A percentile compares a stretch with the other conserved stretches of the same genome.
Evolutionary conservation across 345 rosid genomes (phyloP).

Genomic region (Eucalyptus rudis): DNA sequence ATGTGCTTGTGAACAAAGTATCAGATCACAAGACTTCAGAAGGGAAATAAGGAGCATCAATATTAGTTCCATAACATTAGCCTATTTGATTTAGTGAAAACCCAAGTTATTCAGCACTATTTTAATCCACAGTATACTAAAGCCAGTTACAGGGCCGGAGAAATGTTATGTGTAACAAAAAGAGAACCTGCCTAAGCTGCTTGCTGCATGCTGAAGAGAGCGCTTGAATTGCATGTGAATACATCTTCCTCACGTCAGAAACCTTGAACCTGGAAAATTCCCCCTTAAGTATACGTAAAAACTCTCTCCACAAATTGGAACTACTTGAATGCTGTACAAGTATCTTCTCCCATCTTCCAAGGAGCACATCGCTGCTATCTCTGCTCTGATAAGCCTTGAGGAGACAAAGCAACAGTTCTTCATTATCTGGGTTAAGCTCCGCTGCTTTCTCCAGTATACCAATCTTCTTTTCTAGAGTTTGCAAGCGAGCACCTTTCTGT

Average conservation of each 20-base stretch:
- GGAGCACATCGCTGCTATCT: slow-evolving; percentile 61
- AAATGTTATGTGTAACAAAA: background rate
- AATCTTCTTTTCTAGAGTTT: slow-evolving; percentile 88
- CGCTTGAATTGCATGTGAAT: slow-evolving; percentile 84
- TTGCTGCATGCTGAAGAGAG: slow-evolving; percentile 61
- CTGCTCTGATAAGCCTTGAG: slow-evolving; percentile 75
- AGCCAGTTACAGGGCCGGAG: background rate
- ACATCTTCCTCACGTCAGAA: slow-evolving; percentile 78
- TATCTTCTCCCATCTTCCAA: slow-evolving; percentile 77
- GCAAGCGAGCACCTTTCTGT: slow-evolving; percentile 79
- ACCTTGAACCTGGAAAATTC: slow-evolving; percentile 94
- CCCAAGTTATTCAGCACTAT: background rate
- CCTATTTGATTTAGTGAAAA: background rate
- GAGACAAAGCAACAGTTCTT: slow-evolving; percentile 65
- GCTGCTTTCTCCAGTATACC: slow-evolving; percentile 86
- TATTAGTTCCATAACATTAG: background rate
- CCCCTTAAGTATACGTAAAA: slow-evolving; percentile 63
- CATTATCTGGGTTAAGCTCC: slow-evolving; percentile 83
- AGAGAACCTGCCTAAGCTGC: slow-evolving; percentile 98
- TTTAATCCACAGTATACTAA: background rate
- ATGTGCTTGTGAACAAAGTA: background rate
- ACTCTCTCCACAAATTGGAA: slow-evolving; percentile 80
- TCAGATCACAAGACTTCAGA: background rate
- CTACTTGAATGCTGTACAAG: slow-evolving; percentile 65
- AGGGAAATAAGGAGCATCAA: background rate